phyloP scores from a whole-genome alignment of 2,329 filamentous ascomycete species.

The Phoma herbarum region DNA sequence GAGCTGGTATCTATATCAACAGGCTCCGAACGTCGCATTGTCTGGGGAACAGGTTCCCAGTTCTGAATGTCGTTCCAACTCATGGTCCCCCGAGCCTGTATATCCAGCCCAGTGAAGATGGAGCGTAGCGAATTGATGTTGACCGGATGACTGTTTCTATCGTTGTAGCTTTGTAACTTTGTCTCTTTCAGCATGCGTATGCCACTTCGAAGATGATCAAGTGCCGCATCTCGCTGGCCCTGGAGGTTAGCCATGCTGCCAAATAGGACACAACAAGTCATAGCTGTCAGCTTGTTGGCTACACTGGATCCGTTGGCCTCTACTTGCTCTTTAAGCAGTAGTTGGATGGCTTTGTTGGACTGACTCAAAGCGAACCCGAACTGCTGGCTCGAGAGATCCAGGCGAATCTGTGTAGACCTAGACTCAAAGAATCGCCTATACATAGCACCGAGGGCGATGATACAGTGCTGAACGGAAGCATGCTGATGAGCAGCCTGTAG shows the following conservation, averaged over 20 bases:
- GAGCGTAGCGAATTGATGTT: slow-evolving; percentile 39
- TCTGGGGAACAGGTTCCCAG: slow-evolving; percentile 39
- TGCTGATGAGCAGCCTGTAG: slow-evolving; percentile 45
- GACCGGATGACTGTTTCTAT: slow-evolving; percentile 30
- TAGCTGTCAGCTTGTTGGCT: slow-evolving; percentile 39
- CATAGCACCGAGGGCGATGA: slow-evolving; percentile 45
- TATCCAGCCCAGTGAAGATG: slow-evolving; percentile 44
- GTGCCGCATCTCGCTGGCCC: slow-evolving; percentile 40
- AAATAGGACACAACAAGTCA: slow-evolving; percentile 46
- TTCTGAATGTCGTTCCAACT: slow-evolving; percentile 23
- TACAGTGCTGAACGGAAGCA: slow-evolving; percentile 42
- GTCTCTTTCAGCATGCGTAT: slow-evolving; percentile 43
- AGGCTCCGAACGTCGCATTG: slow-evolving; percentile 7
- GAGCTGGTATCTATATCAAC: slow-evolving; percentile 8
- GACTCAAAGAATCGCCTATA: slow-evolving; percentile 43
- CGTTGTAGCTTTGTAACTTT: slow-evolving; percentile 26
- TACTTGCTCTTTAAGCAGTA: slow-evolving; percentile 27
- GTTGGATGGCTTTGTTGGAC: slow-evolving; percentile 42
- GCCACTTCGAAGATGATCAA: slow-evolving; percentile 44
- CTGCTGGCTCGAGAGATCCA: slow-evolving; percentile 35
- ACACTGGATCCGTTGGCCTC: slow-evolving; percentile 5
- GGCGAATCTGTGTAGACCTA: slow-evolving; percentile 28
- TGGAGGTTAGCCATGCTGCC: slow-evolving; percentile 45
- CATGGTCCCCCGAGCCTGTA: slow-evolving; percentile 43
- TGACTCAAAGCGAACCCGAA: slow-evolving; percentile 45